Conservation (phyloP, 1,284 basidiomycete genomes). For the Schizophyllum amplum region DNA sequence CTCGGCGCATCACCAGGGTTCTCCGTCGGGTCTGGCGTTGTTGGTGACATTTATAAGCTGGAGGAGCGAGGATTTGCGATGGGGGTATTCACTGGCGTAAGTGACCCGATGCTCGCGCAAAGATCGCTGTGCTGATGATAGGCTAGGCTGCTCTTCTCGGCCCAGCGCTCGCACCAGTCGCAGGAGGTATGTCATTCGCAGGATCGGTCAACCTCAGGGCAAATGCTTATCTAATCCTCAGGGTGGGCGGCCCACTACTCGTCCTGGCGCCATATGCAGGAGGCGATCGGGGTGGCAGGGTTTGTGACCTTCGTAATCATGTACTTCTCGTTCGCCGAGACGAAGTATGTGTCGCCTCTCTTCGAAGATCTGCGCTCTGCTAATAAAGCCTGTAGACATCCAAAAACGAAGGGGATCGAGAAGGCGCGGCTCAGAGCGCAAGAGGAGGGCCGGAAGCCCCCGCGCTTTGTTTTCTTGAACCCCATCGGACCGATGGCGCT, state of each 20-base stretch:
- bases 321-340: conserved; percentile 59
- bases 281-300: conserved; percentile 35
- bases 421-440: conserved; percentile 18
- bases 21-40: conserved; percentile 51
- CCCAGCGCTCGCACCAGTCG: conserved; percentile 9
- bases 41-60: conserved; percentile 57
- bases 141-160: conserved; percentile 9
- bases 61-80: conserved; percentile 57
- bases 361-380: neutral
- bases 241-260: conserved; percentile 35
- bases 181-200: conserved; percentile 10
- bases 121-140: neutral
- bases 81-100: conserved; percentile 53
- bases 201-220: neutral
- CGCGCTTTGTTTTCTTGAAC: conserved; percentile 45
- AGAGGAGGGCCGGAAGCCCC: conserved; percentile 22
- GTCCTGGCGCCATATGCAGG: conserved; percentile 68
- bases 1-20: conserved; percentile 48
- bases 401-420: conserved; percentile 39
- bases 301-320: conserved; percentile 37
- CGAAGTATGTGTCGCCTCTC: conserved; percentile 23
- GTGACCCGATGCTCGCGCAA: conserved; percentile 9
- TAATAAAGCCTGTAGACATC: conserved; percentile 26
- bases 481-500: conserved; percentile 47
- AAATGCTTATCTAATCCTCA: neutral